Conservation (phyloP, 169 alveolate species). For the Eimeria tenella region DNA sequence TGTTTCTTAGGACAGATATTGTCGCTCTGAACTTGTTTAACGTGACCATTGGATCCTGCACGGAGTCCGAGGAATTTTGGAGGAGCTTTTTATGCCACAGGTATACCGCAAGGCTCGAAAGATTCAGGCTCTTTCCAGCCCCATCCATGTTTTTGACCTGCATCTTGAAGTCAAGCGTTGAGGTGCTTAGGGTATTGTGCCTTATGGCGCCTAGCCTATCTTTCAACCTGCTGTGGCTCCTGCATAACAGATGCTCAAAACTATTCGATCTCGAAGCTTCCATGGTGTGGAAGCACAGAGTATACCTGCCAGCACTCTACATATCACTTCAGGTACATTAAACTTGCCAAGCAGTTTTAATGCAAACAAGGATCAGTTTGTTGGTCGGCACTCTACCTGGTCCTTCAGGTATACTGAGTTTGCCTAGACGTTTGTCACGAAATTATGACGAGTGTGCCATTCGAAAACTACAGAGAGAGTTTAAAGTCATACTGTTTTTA, state of each 20-base stretch:
- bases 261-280: constrained; percentile 69
- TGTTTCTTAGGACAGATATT: constrained; percentile 62
- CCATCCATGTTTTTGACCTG: not conserved
- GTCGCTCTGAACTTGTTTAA: constrained; percentile 59
- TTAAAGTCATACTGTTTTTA: too few species aligned
- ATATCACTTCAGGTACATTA: constrained; percentile 57
- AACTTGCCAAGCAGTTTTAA: not conserved
- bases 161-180: not conserved
- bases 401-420: not conserved
- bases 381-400: not conserved
- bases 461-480: too few species aligned
- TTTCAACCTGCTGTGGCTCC: not conserved
- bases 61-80: constrained; percentile 74
- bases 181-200: not conserved
- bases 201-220: not conserved
- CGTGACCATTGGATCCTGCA: constrained; percentile 63
- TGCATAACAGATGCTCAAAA: constrained; percentile 40
- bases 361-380: not conserved
- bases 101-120: not conserved
- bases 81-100: constrained; percentile 45
- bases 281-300: constrained; percentile 38
- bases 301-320: constrained; percentile 68
- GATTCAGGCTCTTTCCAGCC: not conserved
- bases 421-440: too few species aligned
- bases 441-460: too few species aligned